Conservation (phyloP, 148 eudicot genomes). For the Agrostemma githago region DNA sequence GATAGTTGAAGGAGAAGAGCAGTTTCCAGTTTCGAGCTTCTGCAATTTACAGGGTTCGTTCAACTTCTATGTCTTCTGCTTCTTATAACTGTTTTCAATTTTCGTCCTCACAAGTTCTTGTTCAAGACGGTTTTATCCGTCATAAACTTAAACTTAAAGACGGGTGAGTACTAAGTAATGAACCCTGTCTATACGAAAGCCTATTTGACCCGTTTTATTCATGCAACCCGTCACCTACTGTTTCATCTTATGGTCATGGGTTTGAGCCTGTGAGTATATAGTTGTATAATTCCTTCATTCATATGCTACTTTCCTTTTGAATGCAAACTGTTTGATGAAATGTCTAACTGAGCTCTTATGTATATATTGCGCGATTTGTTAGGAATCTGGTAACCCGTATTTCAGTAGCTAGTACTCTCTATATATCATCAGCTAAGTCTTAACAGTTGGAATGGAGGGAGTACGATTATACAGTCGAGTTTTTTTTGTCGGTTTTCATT, state of each 20-base stretch:
- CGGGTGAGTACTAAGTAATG: too few species aligned
- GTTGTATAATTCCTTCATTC: background rate
- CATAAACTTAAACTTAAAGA: too few species aligned
- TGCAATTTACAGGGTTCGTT: background rate
- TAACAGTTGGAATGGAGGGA: background rate
- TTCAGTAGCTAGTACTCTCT: too few species aligned
- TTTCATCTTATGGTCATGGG: background rate
- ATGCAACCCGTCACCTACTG: too few species aligned
- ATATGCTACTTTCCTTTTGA: background rate
- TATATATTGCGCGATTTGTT: background rate
- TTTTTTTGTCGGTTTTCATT: background rate
- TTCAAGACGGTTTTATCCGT: too few species aligned
- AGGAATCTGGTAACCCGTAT: background rate
- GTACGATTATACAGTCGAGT: background rate
- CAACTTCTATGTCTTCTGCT: too few species aligned
- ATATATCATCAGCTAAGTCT: too few species aligned
- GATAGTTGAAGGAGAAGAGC: background rate
- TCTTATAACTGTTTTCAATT: too few species aligned
- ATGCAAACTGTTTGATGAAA: conserved; percentile 20
- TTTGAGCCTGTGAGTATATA: background rate
- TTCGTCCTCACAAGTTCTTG: too few species aligned
- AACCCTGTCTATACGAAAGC: too few species aligned
- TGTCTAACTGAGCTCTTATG: conserved; percentile 10
- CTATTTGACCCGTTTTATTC: too few species aligned
- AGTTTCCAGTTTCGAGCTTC: background rate